Evolutionary conservation across 2,329 filamentous ascomycete species (phyloP).

Genomic region (Ascochyta lentis): DNA sequence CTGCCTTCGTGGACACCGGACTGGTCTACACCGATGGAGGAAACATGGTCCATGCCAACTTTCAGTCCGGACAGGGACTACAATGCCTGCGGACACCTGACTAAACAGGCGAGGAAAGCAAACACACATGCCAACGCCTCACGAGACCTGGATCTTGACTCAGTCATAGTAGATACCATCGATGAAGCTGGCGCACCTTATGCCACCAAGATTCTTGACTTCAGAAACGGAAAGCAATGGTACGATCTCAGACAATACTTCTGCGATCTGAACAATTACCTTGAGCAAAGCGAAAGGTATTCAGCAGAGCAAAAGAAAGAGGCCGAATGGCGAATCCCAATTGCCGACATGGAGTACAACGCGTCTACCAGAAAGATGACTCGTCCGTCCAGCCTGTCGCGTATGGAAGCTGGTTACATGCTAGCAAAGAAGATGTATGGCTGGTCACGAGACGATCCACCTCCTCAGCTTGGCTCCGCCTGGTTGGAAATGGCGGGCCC

Average conservation of each 20-base stretch:
- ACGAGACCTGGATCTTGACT: neutral
- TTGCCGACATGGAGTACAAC: slow-evolving; percentile 18
- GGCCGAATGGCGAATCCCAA: slow-evolving; percentile 19
- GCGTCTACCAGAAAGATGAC: neutral
- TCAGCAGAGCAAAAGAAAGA: slow-evolving; percentile 4
- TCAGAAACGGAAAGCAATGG: neutral
- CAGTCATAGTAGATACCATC: neutral
- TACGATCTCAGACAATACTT: neutral
- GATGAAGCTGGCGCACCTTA: neutral
- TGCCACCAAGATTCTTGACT: neutral
- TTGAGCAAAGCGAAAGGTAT: neutral
- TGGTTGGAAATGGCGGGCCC: neutral
- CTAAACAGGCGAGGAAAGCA: neutral
- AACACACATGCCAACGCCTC: neutral
- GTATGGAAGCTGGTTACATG: neutral
- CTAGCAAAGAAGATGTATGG: neutral
- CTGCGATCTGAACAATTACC: neutral
- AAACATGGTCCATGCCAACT: neutral
- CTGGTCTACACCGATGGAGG: slow-evolving; percentile 12
- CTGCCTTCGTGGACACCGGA: slow-evolving; percentile 25
- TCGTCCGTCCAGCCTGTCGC: neutral
- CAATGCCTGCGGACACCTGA: slow-evolving; percentile 5
- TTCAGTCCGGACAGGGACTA: neutral
- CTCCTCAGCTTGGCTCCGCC: neutral
- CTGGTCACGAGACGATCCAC: neutral